Conservation (phyloP, 768 basidiomycete species). For the Leccinum subgranulosum region DNA sequence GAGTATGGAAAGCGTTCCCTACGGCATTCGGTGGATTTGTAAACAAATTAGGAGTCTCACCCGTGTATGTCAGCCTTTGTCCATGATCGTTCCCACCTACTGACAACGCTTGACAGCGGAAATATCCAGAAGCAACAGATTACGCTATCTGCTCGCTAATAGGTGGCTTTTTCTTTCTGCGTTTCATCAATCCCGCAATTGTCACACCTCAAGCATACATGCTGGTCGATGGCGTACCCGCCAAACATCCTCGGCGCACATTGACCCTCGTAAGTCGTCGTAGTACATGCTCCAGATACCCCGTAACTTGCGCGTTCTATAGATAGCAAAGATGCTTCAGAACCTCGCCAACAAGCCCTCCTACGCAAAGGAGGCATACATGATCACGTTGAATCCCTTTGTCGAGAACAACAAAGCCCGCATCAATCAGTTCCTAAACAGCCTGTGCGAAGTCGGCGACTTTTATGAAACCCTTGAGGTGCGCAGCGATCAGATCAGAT, state of each 20-base stretch:
- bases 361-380: conserved; percentile 96
- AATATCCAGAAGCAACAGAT: conserved; percentile 98
- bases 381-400: conserved; percentile 98
- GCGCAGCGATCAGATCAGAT: conserved; percentile 15
- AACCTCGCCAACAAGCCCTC: conserved; percentile 99
- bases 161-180: conserved; percentile 99
- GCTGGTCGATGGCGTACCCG: conserved; percentile 97
- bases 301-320: conserved; percentile 3
- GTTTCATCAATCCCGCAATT: conserved; percentile 99
- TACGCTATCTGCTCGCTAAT: conserved; percentile 98
- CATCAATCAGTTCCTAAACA: conserved; percentile 96
- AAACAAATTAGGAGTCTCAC: conserved; percentile 98
- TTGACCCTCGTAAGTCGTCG: conserved; percentile 71
- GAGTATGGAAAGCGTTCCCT: conserved; percentile 97
- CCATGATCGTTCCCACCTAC: neutral
- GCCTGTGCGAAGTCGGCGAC: conserved; percentile 96
- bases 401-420: conserved; percentile 98
- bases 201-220: conserved; percentile 99
- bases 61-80: conserved; percentile 52
- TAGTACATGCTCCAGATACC: neutral
- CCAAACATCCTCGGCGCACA: conserved; percentile 95
- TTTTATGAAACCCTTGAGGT: conserved; percentile 99
- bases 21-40: conserved; percentile 99
- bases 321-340: conserved; percentile 99
- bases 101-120: conserved; percentile 56